Evolutionary conservation across 305 asterid genomes (phyloP).

Genomic region (Fraxinus velutina): DNA sequence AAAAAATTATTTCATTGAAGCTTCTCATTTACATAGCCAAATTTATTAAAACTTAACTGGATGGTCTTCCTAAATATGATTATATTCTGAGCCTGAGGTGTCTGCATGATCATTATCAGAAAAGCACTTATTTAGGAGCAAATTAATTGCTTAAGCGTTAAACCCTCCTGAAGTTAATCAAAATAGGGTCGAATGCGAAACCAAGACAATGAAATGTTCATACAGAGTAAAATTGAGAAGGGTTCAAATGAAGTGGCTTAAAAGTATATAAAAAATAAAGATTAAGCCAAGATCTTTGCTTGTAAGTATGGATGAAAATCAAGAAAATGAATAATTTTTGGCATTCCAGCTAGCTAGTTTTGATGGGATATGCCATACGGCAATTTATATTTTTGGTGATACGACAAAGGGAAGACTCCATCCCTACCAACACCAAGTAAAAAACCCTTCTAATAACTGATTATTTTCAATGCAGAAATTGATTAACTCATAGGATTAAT

Average conservation of each 20-base stretch:
- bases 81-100: slow-evolving; percentile 14
- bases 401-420: slow-evolving; percentile 39
- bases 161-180: slow-evolving; percentile 44
- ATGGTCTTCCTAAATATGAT: slow-evolving; percentile 28
- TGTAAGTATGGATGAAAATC: slow-evolving; percentile 39
- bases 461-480: not conserved
- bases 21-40: slow-evolving; percentile 9
- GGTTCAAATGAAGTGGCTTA: slow-evolving; percentile 47
- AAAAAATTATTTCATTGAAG: not conserved
- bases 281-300: slow-evolving; percentile 45
- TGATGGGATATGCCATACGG: not conserved
- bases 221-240: slow-evolving; percentile 18
- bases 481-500: not conserved
- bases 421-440: slow-evolving; percentile 29
- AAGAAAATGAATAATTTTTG: not conserved
- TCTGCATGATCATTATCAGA: slow-evolving; percentile 21
- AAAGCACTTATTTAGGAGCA: slow-evolving; percentile 27
- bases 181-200: slow-evolving; percentile 17
- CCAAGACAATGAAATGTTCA: slow-evolving; percentile 23
- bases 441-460: not conserved
- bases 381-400: not conserved
- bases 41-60: slow-evolving; percentile 10
- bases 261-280: slow-evolving; percentile 35
- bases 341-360: slow-evolving; percentile 1
- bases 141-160: slow-evolving; percentile 78